Evolutionary conservation across 2,329 filamentous ascomycete genomes (phyloP), one percentile per base, ranked within the genome.

Genomic region (Aspergillus sp.): DNA sequence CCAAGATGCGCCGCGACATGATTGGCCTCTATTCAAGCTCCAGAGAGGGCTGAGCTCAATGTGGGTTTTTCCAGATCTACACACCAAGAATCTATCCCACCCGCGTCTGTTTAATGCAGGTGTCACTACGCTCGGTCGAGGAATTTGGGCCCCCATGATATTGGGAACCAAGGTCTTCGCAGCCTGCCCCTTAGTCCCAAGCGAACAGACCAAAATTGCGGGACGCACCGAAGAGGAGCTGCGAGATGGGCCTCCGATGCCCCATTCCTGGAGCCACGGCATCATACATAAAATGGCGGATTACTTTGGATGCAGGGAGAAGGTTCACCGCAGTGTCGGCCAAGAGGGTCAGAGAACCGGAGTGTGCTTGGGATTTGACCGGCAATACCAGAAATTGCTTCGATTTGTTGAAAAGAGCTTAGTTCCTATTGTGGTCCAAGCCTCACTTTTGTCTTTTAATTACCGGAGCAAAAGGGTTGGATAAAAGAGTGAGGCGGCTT

Each of bases 181-280:
- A 56, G 45, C 51, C 20, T 27, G n/a, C 24, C 17, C 47, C 47
- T 11, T 44, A 47, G 44, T 27, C 47, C 27, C 47, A 27, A 33
- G 27, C 19, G 24, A 30, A 39, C 45, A 49, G 37, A 17, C 40
- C 20, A 56, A 20, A 20, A 30, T 39, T 20, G 45, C 54, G 54
- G 47, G 49, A 47, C 41, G 46, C 48, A 50, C 49, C 47, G 33
- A 56, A 45, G 37, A 59, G 30, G 51, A 49, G 34, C 49, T 54
- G 46, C 58, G 45, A 53, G 47, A 54, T 57, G 46, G 51, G 20
- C 56, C 54, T 42, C 58, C 22, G 49, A 51, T 20, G 19, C 49
- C 49, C 52, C 51, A 59, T 63, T 59, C 70, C 48, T 72, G 70
- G 70, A 69, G 70, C 70, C 70, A 73, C 70, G 69, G 70, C 68